Evolutionary conservation across 441 rosid species (phyloP), one percentile per base, ranked within the genome.

Genomic region (Lepidium campestre): DNA sequence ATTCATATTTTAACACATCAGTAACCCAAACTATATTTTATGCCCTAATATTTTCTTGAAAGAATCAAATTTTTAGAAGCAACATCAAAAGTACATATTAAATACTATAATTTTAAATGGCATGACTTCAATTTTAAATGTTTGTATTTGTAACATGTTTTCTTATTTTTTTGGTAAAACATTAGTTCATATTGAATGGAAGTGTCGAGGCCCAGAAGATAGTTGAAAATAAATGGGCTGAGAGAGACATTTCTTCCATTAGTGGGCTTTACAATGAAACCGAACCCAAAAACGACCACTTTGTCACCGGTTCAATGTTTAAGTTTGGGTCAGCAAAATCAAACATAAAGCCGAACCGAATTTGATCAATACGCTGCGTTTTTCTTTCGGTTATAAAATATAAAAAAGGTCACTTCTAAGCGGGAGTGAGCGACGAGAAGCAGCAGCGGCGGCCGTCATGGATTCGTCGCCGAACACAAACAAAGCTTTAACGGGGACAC

Each of bases 401-500:
- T 3, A 9, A 18, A 10, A 22, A n/a, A 39, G 65, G 29, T 44
- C 53, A 70, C 45, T 56, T 17, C 45, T 46, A 25, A 62, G 66
- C 66, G 66, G 60, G 61, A 65, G 60, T 48, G 56, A 36, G 11
- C 62, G 48, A 58, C 67, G 49, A 55, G 44, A 55, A 47, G 14
- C 10, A 29, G 34, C 36, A 42, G 53, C 59, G 58, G 78, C 69
- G 47, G 77, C 59, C 57, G 66, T 56, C 56, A 62, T 74, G 74
- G 68, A 73, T 69, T 74, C 76, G 17, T 56, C 75, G 35, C 41
- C 71, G 62, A 62, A 64, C 74, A 70, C 80, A 18, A 81, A 78
- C 80, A 74, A 78, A 70, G 96, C 96, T 19, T 77, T 91, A 60
- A 87, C 93, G 0, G 68, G 11, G 23, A 87, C 88, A 15, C 86